Evolutionary conservation across 768 basidiomycete genomes (phyloP), one percentile per base, ranked within the genome.

Genomic region (Rhizopogon vulgaris): DNA sequence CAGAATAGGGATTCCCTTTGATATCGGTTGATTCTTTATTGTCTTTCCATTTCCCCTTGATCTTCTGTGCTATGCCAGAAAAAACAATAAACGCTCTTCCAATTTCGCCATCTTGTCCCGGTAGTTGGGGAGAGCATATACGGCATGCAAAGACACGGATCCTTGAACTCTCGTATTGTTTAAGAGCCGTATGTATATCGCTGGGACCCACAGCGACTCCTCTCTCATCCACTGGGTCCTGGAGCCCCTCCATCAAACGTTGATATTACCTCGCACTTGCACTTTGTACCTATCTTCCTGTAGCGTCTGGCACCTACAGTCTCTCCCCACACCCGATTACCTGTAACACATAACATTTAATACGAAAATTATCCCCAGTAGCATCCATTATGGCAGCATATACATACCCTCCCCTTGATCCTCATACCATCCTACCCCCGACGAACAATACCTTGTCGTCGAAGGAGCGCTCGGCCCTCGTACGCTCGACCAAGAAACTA

Each of bases 401-500:
- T 38, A 38, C 43, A 38, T 50, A 52, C 25, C 51, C 51, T 22
- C 55, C 63, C 30, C 55, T 51, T 39, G 43, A 45, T 18, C 64
- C 67, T n/a, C 60, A 58, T 51, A 79, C 79, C 4, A 54, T 67
- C 4, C 77, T 77, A 14, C 83, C 83, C 3, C 80, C 82, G 0
- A 86, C 84, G 22, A 77, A 71, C 14, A 85, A 86, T 63, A 66
- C 72, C 15, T 63, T 82, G 46, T 76, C 78, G 6, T 55, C 72
- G 1, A 59, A 72, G 22, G 78, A 84, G 62, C 77, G 82, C n/a
- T 62, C 71, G 8, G 78, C 78, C 49, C 74, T 85, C 22, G 59
- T 82, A 28, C 79, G 81, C 27, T 75, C 77, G 24, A 76, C 80
- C 18, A 78, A 74, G 58, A 85, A 84, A 67, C 73, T 86, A 18